Conservation (phyloP, 345 rosid genomes). For the Moricandia arvensis region DNA sequence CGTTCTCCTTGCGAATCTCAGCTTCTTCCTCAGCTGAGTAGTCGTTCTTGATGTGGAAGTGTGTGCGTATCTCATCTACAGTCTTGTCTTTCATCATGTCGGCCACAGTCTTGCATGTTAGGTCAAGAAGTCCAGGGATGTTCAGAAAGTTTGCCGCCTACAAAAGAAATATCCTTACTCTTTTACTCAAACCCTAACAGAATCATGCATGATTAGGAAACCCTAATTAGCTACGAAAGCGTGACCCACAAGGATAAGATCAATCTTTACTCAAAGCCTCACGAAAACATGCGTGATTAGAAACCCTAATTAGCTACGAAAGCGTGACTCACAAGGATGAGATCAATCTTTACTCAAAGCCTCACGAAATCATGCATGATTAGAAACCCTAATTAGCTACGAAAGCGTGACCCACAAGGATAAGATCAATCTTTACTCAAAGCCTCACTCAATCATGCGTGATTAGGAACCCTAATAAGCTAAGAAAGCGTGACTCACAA, state of each 20-base stretch:
- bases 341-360: too few species aligned
- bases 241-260: slow-evolving; percentile 51
- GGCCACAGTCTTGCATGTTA: slow-evolving; percentile 70
- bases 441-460: too few species aligned
- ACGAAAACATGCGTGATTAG: not conserved
- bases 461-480: too few species aligned
- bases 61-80: slow-evolving; percentile 55
- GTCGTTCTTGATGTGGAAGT: slow-evolving; percentile 63
- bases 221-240: not conserved
- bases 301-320: too few species aligned
- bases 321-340: not conserved
- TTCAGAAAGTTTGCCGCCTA: slow-evolving; percentile 80
- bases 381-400: too few species aligned
- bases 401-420: not conserved
- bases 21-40: slow-evolving; percentile 67
- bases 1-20: slow-evolving; percentile 62
- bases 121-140: slow-evolving; percentile 62
- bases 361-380: too few species aligned
- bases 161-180: not conserved
- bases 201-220: not conserved
- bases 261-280: slow-evolving; percentile 23
- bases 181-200: not conserved
- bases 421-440: too few species aligned
- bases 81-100: slow-evolving; percentile 69
- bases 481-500: slow-evolving; percentile 31